These are phyloP conservation scores for Ganoderma sinense DNA, from an alignment of 1,284 basidiomycete genomes.

Conservation along the genomic window DNA sequence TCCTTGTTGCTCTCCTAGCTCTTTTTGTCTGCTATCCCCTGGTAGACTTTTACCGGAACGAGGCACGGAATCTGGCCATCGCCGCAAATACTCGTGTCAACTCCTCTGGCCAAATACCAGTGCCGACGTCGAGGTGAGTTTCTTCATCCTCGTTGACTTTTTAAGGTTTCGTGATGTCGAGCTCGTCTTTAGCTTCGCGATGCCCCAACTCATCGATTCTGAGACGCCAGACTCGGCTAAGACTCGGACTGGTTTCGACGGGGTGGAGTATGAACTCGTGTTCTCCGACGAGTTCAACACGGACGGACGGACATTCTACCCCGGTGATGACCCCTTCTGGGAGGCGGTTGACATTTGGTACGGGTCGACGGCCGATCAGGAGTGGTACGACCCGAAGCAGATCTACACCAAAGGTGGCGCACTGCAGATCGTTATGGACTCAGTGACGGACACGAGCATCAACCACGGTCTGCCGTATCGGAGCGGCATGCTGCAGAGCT, in stretches of 20 bases:
- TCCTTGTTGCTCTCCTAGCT: constrained; percentile 50
- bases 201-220: constrained; percentile 71
- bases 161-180: background rate
- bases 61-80: constrained; percentile 56
- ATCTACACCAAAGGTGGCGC: constrained; percentile 77
- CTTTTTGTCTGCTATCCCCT: constrained; percentile 88
- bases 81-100: constrained; percentile 76
- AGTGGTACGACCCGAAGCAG: constrained; percentile 84
- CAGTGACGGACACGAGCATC: constrained; percentile 41
- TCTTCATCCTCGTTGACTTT: background rate
- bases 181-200: constrained; percentile 47
- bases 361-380: constrained; percentile 68
- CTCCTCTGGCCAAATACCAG: constrained; percentile 61
- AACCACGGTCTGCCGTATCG: constrained; percentile 75
- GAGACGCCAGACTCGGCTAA: constrained; percentile 68
- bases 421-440: constrained; percentile 78
- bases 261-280: constrained; percentile 66
- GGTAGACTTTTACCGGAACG: constrained; percentile 58
- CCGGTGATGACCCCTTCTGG: constrained; percentile 78
- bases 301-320: constrained; percentile 75
- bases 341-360: constrained; percentile 79
- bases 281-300: constrained; percentile 88
- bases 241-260: constrained; percentile 72
- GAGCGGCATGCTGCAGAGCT: constrained; percentile 72
- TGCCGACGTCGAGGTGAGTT: constrained; percentile 34